phyloP scores from a whole-genome alignment of 768 basidiomycete species.

The Ramaria sp. region DNA sequence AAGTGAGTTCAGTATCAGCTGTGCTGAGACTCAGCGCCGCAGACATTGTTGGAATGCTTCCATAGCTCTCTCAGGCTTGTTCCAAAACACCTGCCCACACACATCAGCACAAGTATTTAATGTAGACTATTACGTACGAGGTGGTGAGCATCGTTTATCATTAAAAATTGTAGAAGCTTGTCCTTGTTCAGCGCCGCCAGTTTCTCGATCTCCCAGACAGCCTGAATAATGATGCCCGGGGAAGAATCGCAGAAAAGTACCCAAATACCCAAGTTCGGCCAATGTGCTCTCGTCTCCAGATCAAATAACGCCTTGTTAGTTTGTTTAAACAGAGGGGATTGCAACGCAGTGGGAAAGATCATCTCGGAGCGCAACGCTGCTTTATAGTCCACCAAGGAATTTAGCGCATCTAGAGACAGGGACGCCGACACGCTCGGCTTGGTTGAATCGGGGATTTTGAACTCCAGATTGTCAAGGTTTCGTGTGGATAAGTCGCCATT shows the following conservation, averaged over 20 bases:
- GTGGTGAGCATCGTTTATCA: neutral
- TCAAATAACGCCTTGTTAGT: neutral
- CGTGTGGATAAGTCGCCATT: too few species aligned
- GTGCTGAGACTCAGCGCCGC: too few species aligned
- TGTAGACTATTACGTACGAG: neutral
- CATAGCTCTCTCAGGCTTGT: neutral
- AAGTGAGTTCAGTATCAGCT: too few species aligned
- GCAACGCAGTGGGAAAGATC: neutral
- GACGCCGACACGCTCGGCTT: neutral
- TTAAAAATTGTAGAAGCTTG: neutral
- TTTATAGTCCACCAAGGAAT: too few species aligned
- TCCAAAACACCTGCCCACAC: neutral
- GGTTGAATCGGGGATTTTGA: slow-evolving; percentile 13
- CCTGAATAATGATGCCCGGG: neutral
- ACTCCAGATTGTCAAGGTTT: slow-evolving; percentile 17
- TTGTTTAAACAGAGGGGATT: neutral
- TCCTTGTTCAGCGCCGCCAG: neutral
- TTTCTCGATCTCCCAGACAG: slow-evolving; percentile 3
- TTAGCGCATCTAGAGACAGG: too few species aligned
- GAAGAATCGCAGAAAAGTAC: neutral
- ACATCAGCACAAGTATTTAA: neutral
- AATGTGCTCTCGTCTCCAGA: neutral
- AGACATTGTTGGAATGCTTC: neutral
- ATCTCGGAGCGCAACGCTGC: slow-evolving; percentile 1
- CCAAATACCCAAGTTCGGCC: too few species aligned